Percentiles rank a stretch among this genome's conserved stretches.
phyloP scores from a whole-genome alignment of 305 asterid species.

The Fraxinus floribunda region DNA sequence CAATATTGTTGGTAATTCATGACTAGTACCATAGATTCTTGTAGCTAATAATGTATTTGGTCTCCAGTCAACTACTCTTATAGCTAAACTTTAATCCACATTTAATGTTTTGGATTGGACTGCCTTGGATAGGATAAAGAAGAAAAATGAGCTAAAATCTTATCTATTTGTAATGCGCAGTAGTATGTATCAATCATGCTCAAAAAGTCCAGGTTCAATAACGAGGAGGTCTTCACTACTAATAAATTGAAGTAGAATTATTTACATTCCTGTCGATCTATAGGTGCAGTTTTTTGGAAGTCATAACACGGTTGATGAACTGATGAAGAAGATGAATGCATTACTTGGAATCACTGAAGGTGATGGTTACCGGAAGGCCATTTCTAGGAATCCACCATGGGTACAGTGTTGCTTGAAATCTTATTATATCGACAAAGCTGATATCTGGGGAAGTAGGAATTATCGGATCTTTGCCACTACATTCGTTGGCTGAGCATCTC shows the following conservation, averaged over 20 bases:
- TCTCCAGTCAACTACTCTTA: background rate
- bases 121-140: background rate
- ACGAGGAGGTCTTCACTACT: background rate
- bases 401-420: constrained; percentile 64
- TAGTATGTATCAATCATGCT: background rate
- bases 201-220: background rate
- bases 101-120: background rate
- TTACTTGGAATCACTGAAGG: constrained; percentile 53
- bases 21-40: background rate
- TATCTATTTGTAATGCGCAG: background rate
- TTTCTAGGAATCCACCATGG: constrained; percentile 70
- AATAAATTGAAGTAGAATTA: background rate
- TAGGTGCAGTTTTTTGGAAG: constrained; percentile 55
- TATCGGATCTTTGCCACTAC: constrained; percentile 56
- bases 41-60: background rate
- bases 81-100: background rate
- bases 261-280: constrained; percentile 6
- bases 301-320: constrained; percentile 31
- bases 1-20: background rate
- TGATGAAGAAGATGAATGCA: constrained; percentile 44
- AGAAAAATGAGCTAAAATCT: background rate
- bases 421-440: constrained; percentile 41
- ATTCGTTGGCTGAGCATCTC: constrained; percentile 20
- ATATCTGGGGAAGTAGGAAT: constrained; percentile 65
- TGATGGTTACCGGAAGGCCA: constrained; percentile 15